phyloP scores from a whole-genome alignment of 2,329 filamentous ascomycete genomes.

The Fusarium gaditjirri region DNA sequence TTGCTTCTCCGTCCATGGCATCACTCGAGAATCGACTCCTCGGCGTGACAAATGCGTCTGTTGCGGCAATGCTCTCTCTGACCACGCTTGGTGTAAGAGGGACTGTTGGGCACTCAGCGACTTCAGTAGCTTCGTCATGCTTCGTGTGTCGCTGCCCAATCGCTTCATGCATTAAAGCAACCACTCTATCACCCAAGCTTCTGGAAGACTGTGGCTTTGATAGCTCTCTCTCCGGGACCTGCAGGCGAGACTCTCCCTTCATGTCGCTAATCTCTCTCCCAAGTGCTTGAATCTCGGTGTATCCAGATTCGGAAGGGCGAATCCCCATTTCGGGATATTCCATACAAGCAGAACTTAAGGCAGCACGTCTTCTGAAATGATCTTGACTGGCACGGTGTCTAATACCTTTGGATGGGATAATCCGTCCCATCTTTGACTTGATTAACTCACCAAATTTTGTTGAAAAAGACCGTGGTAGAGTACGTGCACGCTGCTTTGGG shows the following conservation, averaged over 20 bases:
- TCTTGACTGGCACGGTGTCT: background rate
- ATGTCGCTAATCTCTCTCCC: slow-evolving; percentile 35
- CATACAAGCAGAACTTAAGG: slow-evolving; percentile 7
- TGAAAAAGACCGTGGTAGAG: slow-evolving; percentile 42
- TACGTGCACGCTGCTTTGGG: background rate
- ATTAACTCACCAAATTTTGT: slow-evolving; percentile 46
- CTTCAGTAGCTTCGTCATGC: background rate
- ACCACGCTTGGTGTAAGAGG: slow-evolving; percentile 28
- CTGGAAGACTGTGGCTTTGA: slow-evolving; percentile 18
- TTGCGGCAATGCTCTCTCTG: slow-evolving; percentile 28
- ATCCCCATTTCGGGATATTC: slow-evolving; percentile 44
- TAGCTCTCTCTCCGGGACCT: background rate
- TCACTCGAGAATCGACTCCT: slow-evolving; percentile 31
- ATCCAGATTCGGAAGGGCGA: slow-evolving; percentile 35
- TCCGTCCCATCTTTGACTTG: slow-evolving; percentile 31
- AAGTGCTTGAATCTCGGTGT: slow-evolving; percentile 35
- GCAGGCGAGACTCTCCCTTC: slow-evolving; percentile 8
- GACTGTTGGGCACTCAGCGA: background rate
- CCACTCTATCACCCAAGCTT: slow-evolving; percentile 35
- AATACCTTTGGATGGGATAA: slow-evolving; percentile 10
- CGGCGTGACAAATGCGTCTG: slow-evolving; percentile 39
- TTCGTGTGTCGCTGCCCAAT: slow-evolving; percentile 10
- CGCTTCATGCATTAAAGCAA: slow-evolving; percentile 30
- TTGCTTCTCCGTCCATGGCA: background rate
- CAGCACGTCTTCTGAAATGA: background rate